Percentiles rank a stretch among this genome's conserved stretches.
These are phyloP conservation scores for Articulospora tetracladia DNA, from an alignment of 495 filamentous ascomycete species.

Conservation along the genomic window DNA sequence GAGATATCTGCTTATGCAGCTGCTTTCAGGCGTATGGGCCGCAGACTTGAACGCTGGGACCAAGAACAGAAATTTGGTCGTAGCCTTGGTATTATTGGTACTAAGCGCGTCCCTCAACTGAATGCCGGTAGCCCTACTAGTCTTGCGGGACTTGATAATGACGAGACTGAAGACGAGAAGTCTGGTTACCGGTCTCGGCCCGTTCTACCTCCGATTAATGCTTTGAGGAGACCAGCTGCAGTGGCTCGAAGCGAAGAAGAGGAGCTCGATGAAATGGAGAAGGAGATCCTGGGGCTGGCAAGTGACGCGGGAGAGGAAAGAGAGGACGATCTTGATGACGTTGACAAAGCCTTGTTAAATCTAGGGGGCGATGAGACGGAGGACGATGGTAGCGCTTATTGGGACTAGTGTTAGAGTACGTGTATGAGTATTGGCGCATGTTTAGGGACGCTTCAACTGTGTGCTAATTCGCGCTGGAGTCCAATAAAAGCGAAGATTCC, in stretches of 20 bases:
- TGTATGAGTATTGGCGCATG: not conserved
- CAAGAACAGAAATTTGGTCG: conserved; percentile 38
- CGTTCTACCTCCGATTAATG: not conserved
- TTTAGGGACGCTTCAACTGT: not conserved
- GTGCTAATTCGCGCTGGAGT: not conserved
- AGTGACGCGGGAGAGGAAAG: conserved; percentile 37
- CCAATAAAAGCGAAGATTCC: not conserved
- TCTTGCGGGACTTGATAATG: conserved; percentile 12
- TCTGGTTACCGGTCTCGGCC: not conserved
- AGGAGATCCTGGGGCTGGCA: conserved; percentile 42
- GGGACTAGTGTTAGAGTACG: not conserved
- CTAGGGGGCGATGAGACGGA: conserved; percentile 43
- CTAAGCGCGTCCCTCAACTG: conserved; percentile 30
- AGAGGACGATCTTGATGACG: conserved; percentile 48
- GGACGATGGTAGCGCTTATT: conserved; percentile 23
- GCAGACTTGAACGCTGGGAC: conserved; percentile 75
- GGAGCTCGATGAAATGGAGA: conserved; percentile 44
- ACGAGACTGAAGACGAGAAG: conserved; percentile 30
- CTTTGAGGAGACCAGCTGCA: not conserved
- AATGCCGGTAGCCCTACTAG: conserved; percentile 17
- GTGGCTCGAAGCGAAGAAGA: not conserved
- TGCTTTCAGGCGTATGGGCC: conserved; percentile 61
- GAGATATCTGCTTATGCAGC: conserved; percentile 69
- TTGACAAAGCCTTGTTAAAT: conserved; percentile 47
- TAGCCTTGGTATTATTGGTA: conserved; percentile 39